Evolutionary conservation across 192 early-diverging fungal species (phyloP).

Genomic region (Tieghemiomyces parasiticus): DNA sequence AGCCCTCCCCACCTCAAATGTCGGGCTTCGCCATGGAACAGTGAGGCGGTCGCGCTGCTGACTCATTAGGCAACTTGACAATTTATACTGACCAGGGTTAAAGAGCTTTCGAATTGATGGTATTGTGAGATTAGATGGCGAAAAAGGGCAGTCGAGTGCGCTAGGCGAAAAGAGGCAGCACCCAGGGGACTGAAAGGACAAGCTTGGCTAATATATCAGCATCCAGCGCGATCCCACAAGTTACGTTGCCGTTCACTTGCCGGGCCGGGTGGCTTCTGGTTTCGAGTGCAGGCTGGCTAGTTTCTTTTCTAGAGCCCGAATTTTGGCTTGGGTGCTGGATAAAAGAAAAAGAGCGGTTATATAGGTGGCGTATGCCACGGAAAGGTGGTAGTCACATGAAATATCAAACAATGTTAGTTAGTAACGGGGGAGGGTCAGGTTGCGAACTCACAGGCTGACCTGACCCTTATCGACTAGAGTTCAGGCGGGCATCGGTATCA

Average conservation of each 20-base stretch:
- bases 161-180: neutral
- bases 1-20: no score
- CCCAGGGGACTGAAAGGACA: neutral
- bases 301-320: conserved; percentile 50
- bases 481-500: neutral
- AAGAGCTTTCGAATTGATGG: no score
- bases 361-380: no score
- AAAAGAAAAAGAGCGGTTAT: no score
- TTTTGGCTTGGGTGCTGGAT: conserved; percentile 41
- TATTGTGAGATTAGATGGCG: no score
- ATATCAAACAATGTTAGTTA: neutral
- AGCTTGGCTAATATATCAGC: neutral
- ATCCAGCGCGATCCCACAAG: neutral
- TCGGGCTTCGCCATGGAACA: no score
- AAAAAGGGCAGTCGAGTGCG: neutral
- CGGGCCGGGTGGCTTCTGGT: neutral
- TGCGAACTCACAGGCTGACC: neutral
- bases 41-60: no score
- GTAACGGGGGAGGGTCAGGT: neutral
- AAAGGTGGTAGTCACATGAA: neutral
- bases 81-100: no score
- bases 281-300: conserved; percentile 25
- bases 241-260: neutral
- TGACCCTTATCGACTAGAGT: neutral
- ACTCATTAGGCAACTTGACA: no score